phyloP scores from a whole-genome alignment of 1,284 basidiomycete genomes.

The Tilletia indica region DNA sequence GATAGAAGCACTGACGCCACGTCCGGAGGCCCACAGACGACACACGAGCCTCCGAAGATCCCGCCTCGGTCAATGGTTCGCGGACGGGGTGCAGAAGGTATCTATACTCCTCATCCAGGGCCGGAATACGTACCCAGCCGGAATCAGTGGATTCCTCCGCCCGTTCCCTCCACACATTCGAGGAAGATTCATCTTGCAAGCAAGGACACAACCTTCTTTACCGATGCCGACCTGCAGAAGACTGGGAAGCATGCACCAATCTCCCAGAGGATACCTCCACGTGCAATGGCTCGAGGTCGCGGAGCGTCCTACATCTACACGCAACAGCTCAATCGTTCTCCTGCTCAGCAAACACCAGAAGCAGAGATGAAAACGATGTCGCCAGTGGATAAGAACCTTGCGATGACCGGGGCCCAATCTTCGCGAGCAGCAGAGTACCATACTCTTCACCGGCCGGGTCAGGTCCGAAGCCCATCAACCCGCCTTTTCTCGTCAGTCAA shows the following conservation, averaged over 20 bases:
- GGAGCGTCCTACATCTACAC: not conserved
- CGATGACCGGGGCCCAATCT: not conserved
- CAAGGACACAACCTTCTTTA: not conserved
- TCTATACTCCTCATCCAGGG: conserved; percentile 7
- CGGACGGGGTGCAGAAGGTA: not conserved
- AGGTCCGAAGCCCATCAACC: not conserved
- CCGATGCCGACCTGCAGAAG: not conserved
- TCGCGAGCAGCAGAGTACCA: not conserved
- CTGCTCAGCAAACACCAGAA: not conserved
- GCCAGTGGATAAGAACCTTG: not conserved
- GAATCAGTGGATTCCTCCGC: not conserved
- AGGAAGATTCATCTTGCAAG: too few relatives aligned
- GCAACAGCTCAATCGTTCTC: not conserved
- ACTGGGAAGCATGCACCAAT: not conserved
- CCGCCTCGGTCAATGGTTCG: conserved; percentile 12
- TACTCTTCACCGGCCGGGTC: not conserved
- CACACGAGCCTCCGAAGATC: not conserved
- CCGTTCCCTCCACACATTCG: too few relatives aligned
- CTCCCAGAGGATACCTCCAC: not conserved
- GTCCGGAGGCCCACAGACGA: not conserved
- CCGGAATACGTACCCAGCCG: not conserved
- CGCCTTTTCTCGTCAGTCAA: not conserved
- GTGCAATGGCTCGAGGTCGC: conserved; percentile 12
- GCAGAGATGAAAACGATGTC: not conserved
- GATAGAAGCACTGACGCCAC: not conserved